Conservation (phyloP, 306 rosid genomes). For the Heteromeles arbutifolia region DNA sequence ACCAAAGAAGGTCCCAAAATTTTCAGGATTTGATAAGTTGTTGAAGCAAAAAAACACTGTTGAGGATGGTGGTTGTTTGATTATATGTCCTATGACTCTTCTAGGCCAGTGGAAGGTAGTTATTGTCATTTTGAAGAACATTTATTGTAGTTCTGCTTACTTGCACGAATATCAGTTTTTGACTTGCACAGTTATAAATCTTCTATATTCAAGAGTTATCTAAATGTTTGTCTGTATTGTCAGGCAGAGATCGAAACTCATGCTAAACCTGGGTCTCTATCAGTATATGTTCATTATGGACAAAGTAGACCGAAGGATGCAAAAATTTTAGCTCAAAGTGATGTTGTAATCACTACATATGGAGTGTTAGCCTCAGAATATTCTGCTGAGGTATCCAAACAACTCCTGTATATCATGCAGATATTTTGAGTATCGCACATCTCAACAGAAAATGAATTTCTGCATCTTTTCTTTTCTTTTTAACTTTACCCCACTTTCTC, state of each 20-base stretch:
- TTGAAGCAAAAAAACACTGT: constrained; percentile 43
- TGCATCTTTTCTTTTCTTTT: constrained; percentile 12
- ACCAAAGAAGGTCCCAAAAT: constrained; percentile 40
- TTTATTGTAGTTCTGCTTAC: constrained; percentile 3
- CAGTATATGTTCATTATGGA: constrained; percentile 82
- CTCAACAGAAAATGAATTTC: constrained; percentile 3
- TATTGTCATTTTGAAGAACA: neutral
- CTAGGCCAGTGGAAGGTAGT: constrained; percentile 95
- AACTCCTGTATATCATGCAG: constrained; percentile 9
- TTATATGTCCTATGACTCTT: constrained; percentile 90
- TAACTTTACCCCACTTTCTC: constrained; percentile 8
- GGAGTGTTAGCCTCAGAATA: constrained; percentile 87
- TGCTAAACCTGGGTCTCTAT: constrained; percentile 62
- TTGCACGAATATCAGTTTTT: constrained; percentile 6
- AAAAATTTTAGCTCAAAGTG: constrained; percentile 55
- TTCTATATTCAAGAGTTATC: constrained; percentile 4
- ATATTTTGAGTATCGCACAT: constrained; percentile 4
- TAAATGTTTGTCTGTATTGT: constrained; percentile 29
- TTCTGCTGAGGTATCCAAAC: constrained; percentile 61
- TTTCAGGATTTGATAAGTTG: constrained; percentile 64
- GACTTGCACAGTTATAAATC: neutral
- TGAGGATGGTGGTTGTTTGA: constrained; percentile 70
- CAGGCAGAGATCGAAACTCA: constrained; percentile 96
- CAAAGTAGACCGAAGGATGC: constrained; percentile 89
- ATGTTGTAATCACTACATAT: constrained; percentile 82